phyloP scores from a whole-genome alignment of 257 asterid species.

The Scutellaria galericulata region DNA sequence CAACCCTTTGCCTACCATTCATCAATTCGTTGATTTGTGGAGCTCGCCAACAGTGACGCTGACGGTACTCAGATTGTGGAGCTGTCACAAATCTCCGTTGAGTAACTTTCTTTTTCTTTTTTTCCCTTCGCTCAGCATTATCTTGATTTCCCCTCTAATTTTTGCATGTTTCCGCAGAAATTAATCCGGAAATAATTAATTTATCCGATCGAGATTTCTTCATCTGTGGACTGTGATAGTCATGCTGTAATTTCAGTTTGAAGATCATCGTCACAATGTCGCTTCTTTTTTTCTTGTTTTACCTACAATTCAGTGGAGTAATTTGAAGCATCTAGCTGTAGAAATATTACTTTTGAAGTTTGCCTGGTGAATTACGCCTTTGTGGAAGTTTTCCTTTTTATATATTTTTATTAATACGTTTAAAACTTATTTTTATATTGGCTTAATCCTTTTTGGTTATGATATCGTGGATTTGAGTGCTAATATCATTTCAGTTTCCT shows the following conservation, averaged over 20 bases:
- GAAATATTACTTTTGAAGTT: neutral
- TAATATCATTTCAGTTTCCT: neutral
- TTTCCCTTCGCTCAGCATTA: neutral
- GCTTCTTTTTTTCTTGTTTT: neutral
- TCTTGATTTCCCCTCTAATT: constrained; percentile 4
- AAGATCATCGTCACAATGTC: neutral
- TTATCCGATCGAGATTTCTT: constrained; percentile 1
- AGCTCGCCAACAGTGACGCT: constrained; percentile 36
- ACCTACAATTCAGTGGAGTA: neutral
- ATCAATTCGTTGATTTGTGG: constrained; percentile 9
- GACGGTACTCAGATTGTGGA: constrained; percentile 28
- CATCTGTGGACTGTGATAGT: constrained; percentile 4
- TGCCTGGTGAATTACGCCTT: neutral
- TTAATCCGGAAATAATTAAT: constrained; percentile 14
- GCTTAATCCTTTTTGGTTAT: neutral
- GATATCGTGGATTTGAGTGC: neutral
- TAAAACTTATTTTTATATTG: neutral
- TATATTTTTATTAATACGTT: neutral
- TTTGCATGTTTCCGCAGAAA: constrained; percentile 17
- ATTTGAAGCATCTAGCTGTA: constrained; percentile 3
- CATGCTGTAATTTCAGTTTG: neutral
- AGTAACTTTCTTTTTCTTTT: neutral
- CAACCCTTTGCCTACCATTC: neutral
- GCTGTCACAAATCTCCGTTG: constrained; percentile 13
- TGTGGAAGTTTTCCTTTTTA: neutral